Percentiles rank a stretch among this genome's conserved stretches.
Evolutionary conservation across 768 basidiomycete genomes (phyloP).

Genomic region (Rhodosporidiobolus sp.): DNA sequence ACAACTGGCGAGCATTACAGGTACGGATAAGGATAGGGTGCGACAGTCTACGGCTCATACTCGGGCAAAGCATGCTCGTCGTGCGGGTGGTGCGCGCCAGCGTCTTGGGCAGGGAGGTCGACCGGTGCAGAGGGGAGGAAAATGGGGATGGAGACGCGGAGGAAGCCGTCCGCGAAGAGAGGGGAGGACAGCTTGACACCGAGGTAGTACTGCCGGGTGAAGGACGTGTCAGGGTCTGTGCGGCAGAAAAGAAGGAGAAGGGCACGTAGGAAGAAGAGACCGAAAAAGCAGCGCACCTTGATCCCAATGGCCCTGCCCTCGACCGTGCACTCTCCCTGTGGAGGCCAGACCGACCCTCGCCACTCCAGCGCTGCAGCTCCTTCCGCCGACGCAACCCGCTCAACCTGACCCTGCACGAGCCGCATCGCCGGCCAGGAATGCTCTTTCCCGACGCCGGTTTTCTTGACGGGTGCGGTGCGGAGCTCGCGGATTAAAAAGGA

Average conservation of each 20-base stretch:
- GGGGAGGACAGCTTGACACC: conserved; percentile 13
- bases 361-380: neutral
- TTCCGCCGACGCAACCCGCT: neutral
- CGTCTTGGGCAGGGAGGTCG: neutral
- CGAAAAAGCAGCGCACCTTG: conserved; percentile 1
- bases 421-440: conserved; percentile 15
- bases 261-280: too few species aligned
- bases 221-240: neutral
- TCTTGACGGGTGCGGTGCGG: conserved; percentile 23
- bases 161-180: conserved; percentile 1
- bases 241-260: too few species aligned
- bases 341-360: neutral
- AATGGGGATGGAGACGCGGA: conserved; percentile 15
- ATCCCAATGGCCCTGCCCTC: neutral
- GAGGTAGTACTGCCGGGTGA: conserved; percentile 14
- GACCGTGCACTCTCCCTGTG: conserved; percentile 14
- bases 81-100: neutral
- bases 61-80: neutral
- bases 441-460: neutral
- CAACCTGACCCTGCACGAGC: neutral
- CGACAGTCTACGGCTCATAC: neutral
- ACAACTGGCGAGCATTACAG: too few species aligned
- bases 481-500: conserved; percentile 8
- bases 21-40: too few species aligned
- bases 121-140: conserved; percentile 17